Base-by-base conservation (phyloP, 106 monocot genomes). In the Dendrobium huoshanense region DNA sequence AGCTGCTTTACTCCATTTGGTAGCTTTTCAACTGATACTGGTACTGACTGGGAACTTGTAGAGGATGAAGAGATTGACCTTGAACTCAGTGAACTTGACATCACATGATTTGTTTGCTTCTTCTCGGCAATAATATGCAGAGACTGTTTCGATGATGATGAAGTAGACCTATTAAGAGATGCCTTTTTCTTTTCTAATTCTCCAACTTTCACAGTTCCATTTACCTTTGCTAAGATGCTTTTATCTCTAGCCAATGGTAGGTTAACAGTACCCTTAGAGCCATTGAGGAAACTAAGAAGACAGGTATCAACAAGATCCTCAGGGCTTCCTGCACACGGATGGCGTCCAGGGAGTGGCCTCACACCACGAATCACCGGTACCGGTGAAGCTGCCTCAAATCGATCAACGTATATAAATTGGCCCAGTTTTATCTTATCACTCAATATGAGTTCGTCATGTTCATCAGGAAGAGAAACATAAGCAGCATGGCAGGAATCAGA, bases 401-500 rank as follows among this genome's bases (percentile, higher is more conserved):
- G 87, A 20, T 93, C 92, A 5, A 95, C 83, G 74, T 93, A 81
- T 72, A 92, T 84, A 77, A 91, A 95, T 25, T 95, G 95, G 7
- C 95, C 95, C 16, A 95, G 31, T 77, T 95, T 92, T 67, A 95
- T 84, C 80, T 91, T 95, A 72, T 95, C 91, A 27, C 93, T 93
- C 54, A 91, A 88, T 42, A 95, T 93, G 33, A 95, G 91, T 61
- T 95, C 95, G 75, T 93, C 82, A 9, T 95, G 88, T 44, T 93
- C 92, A 25, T 92, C 89, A 3, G 87, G 79, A 31, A 95, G 86
- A 49, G 91, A 88, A 2, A 89, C 92, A 33, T 91, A 95, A 17
- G 95, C 85, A 11, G 95, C 95, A 85, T 95, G 92, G 17, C 92
- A 89, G 40, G 95, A 95, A 77, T 95, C 95, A 0, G 95, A 95